Evolutionary conservation across 495 filamentous ascomycete genomes (phyloP).

Genomic region (Aspergillus panamensis): DNA sequence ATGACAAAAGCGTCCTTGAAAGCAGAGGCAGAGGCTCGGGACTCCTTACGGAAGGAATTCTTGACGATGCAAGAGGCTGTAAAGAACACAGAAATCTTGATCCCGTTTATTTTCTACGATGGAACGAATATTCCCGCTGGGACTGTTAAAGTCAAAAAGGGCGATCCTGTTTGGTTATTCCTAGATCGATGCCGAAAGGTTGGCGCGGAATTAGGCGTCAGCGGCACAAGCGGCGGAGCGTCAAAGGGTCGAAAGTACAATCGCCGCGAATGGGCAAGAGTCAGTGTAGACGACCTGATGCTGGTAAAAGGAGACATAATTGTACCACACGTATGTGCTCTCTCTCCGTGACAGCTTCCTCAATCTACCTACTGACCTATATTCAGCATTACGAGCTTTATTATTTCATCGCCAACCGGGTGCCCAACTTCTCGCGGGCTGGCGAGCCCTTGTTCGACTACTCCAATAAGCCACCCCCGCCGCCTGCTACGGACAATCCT

Average conservation of each 20-base stretch:
- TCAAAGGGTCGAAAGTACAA: conserved; percentile 57
- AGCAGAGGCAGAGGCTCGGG: conserved; percentile 76
- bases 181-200: conserved; percentile 87
- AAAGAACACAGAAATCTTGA: conserved; percentile 82
- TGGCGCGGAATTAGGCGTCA: conserved; percentile 75
- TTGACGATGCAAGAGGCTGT: conserved; percentile 77
- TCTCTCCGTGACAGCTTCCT: neutral
- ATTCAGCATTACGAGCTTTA: conserved; percentile 91
- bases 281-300: conserved; percentile 96
- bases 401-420: conserved; percentile 90
- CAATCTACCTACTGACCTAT: conserved; percentile 20
- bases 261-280: conserved; percentile 82
- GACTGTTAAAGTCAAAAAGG: conserved; percentile 81
- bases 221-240: conserved; percentile 46
- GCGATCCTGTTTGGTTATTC: conserved; percentile 86
- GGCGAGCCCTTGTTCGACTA: conserved; percentile 71
- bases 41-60: conserved; percentile 82
- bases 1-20: conserved; percentile 82
- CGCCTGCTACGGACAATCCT: conserved; percentile 38
- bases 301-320: conserved; percentile 89
- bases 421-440: conserved; percentile 58
- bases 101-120: conserved; percentile 97
- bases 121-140: conserved; percentile 92
- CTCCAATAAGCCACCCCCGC: conserved; percentile 51
- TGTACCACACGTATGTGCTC: conserved; percentile 78